Evolutionary conservation across 495 filamentous ascomycete genomes (phyloP).

Genomic region (Paragyromitra xinjiangensis): DNA sequence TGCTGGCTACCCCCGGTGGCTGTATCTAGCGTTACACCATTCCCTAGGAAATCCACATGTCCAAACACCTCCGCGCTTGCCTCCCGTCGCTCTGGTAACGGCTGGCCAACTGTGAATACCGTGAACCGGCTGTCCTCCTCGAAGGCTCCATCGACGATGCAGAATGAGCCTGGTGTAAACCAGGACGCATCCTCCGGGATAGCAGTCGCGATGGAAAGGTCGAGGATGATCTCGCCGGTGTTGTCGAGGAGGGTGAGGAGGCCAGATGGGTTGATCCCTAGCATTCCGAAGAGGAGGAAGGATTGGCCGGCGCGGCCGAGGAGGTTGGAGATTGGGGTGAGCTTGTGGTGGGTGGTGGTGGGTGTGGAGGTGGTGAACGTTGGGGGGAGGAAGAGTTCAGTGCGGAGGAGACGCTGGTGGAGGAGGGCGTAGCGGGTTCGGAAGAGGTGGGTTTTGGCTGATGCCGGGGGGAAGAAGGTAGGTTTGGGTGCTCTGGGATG

Average conservation of each 20-base stretch:
- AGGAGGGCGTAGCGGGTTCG: constrained; percentile 88
- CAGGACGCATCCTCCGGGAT: constrained; percentile 87
- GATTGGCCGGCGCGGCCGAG: constrained; percentile 84
- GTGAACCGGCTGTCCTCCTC: constrained; percentile 93
- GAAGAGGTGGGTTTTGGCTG: constrained; percentile 84
- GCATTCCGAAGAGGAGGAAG: constrained; percentile 86
- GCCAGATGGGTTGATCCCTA: constrained; percentile 83
- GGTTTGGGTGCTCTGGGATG: constrained; percentile 68
- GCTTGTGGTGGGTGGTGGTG: constrained; percentile 75
- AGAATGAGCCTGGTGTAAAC: constrained; percentile 94
- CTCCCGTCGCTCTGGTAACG: constrained; percentile 84
- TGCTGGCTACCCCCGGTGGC: constrained; percentile 74
- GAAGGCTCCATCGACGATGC: constrained; percentile 91
- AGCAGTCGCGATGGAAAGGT: constrained; percentile 79
- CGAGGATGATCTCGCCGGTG: constrained; percentile 85
- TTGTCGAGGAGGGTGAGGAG: constrained; percentile 81
- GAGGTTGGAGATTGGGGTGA: constrained; percentile 92
- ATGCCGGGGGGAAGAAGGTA: constrained; percentile 78
- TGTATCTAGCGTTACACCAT: constrained; percentile 54
- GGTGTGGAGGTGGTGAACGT: constrained; percentile 69
- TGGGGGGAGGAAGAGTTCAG: constrained; percentile 89
- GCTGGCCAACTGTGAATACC: constrained; percentile 86
- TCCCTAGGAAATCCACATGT: constrained; percentile 93
- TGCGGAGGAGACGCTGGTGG: constrained; percentile 87
- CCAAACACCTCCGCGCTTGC: constrained; percentile 86